Evolutionary conservation across 805 yeast species (phyloP).

Genomic region (Yamadazyma nakazawae): DNA sequence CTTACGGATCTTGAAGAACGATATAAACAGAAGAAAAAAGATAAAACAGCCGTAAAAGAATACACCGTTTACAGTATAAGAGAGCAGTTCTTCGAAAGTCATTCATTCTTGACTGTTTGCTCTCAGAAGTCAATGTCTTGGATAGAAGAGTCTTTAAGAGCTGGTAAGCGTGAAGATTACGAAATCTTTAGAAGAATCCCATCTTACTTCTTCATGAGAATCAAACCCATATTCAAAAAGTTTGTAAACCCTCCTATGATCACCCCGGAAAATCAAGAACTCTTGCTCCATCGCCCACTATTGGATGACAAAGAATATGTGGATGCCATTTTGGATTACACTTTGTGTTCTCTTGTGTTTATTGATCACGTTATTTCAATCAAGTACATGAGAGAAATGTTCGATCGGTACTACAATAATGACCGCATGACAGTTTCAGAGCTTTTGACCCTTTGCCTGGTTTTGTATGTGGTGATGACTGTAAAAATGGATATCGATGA

Average conservation of each 20-base stretch:
- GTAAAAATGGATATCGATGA: conserved; percentile 1
- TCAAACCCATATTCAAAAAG: conserved; percentile 16
- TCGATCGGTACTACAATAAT: conserved; percentile 6
- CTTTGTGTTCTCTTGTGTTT: background rate
- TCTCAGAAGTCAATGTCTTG: conserved; percentile 33
- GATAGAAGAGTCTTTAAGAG: conserved; percentile 26
- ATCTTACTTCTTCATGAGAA: conserved; percentile 17
- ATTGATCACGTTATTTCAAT: background rate
- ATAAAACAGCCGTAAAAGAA: background rate
- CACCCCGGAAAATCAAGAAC: conserved; percentile 17
- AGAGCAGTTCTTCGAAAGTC: conserved; percentile 32
- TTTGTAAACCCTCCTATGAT: conserved; percentile 32
- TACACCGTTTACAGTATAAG: conserved; percentile 4
- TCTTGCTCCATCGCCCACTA: conserved; percentile 24
- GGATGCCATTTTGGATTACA: conserved; percentile 1
- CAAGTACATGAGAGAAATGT: background rate
- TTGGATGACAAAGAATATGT: conserved; percentile 14
- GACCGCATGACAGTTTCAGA: conserved; percentile 9
- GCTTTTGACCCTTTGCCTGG: conserved; percentile 7
- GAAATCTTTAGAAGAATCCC: conserved; percentile 31
- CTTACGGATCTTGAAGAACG: conserved; percentile 1
- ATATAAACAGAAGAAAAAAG: background rate
- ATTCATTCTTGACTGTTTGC: conserved; percentile 33
- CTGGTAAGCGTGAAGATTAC: conserved; percentile 17
- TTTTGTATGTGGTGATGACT: conserved; percentile 3